Base-by-base conservation (phyloP, 768 basidiomycete genomes). In the Tulasnella sp. region DNA sequence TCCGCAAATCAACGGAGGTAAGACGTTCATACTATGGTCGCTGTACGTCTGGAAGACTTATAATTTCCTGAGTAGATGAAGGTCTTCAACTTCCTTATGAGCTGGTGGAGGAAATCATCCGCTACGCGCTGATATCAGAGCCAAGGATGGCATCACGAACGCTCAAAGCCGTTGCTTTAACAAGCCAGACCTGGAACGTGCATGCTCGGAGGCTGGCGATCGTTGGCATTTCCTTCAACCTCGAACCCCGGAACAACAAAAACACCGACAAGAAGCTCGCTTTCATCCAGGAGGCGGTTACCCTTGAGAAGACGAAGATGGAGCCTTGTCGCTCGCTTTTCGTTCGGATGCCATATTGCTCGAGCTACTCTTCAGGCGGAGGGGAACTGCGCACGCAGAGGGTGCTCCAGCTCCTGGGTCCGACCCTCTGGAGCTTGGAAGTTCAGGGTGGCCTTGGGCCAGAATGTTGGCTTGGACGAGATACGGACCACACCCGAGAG, bases 401-500 rank as follows among this genome's bases (percentile, higher is more conserved):
- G n/a, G 57, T 61, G 23, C 57, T 61, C n/a, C 57, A 61, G 29
- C 57, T 61, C 11, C 57, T 61, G 11, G 57, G 57, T 26, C n/a
- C 57, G 3, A 61, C 57, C 26, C 29, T 61, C n/a, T 61, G 57
- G 57, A 61, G 29, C 57, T 29, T 61, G 57, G 57, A 61, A 29
- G 57, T 61, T 61, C 57, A 61, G 57, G 57, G 57, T 61, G 57
- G 57, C 1, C 29, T 61, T 0, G 57, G 57, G 2, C 57, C 57
- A 4, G 57, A 61, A 29, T 61, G 57, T 29, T 61, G 57, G 57
- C 57, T 61, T 23, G 57, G 57, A n/a, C 57, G 57, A 26, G 57
- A 61, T 23, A 61, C 57, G 57, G 57, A 61, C 57, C 57, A 61
- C n/a, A 61, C n/a, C n/a, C 57, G 57, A 61, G 57, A 61, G 57